Conservation (phyloP, 2,329 filamentous ascomycete species). For the Hypomyces perniciosus region DNA sequence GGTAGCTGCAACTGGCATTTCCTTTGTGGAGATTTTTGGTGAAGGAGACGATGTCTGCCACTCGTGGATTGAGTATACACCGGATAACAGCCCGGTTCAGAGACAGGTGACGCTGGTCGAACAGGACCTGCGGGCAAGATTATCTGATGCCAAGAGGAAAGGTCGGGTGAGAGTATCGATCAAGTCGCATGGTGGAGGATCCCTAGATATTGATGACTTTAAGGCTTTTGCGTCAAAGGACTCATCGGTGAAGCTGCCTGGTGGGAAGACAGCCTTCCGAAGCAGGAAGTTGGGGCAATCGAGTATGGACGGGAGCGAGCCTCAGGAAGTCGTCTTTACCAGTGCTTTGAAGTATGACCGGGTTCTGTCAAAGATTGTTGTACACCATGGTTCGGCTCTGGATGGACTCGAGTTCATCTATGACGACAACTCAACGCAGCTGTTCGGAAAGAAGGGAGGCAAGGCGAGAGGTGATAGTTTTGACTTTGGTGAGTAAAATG, state of each 20-base stretch:
- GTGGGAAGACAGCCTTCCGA: slow-evolving; percentile 63
- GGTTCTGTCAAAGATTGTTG: slow-evolving; percentile 65
- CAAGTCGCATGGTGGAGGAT: slow-evolving; percentile 70
- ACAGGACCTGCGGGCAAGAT: slow-evolving; percentile 60
- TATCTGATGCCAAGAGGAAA: slow-evolving; percentile 69
- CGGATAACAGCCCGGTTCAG: slow-evolving; percentile 56
- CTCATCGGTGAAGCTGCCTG: slow-evolving; percentile 67
- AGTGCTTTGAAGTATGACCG: slow-evolving; percentile 63
- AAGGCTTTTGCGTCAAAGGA: slow-evolving; percentile 63
- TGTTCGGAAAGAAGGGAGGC: slow-evolving; percentile 78
- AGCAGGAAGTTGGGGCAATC: slow-evolving; percentile 69
- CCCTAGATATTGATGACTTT: slow-evolving; percentile 73
- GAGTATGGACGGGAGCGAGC: slow-evolving; percentile 61
- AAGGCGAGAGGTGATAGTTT: slow-evolving; percentile 67
- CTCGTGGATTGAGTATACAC: slow-evolving; percentile 73
- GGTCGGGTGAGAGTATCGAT: slow-evolving; percentile 65
- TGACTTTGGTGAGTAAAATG: slow-evolving; percentile 57
- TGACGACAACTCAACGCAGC: slow-evolving; percentile 74
- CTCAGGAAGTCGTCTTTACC: slow-evolving; percentile 68
- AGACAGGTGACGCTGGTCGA: slow-evolving; percentile 72
- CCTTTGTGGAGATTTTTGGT: slow-evolving; percentile 75
- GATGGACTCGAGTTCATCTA: slow-evolving; percentile 91
- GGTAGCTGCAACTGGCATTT: slow-evolving; percentile 73
- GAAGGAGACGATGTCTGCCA: slow-evolving; percentile 78
- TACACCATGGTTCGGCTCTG: slow-evolving; percentile 71